Evolutionary conservation across 1,284 basidiomycete species (phyloP).

Genomic region (Pseudozyma pruni): DNA sequence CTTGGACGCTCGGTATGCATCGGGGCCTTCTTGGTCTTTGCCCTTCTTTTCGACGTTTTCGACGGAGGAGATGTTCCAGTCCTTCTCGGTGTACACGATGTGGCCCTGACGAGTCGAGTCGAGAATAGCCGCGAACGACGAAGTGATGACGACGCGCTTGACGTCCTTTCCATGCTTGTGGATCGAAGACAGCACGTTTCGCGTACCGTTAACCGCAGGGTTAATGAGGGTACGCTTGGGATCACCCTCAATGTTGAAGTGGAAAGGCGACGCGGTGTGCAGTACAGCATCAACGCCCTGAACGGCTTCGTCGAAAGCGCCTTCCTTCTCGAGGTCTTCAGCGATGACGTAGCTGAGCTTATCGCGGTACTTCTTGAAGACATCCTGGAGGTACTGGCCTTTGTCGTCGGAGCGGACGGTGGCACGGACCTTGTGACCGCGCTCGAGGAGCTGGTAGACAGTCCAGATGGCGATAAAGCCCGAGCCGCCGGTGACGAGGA

Average conservation of each 20-base stretch:
- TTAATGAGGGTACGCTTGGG: conserved; percentile 70
- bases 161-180: conserved; percentile 72
- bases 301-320: conserved; percentile 78
- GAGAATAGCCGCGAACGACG: conserved; percentile 73
- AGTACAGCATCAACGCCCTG: conserved; percentile 75
- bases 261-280: conserved; percentile 74
- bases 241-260: conserved; percentile 56
- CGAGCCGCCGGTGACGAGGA: conserved; percentile 70
- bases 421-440: conserved; percentile 71
- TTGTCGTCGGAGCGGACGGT: conserved; percentile 73
- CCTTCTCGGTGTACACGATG: conserved; percentile 67
- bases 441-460: conserved; percentile 70
- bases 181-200: conserved; percentile 73
- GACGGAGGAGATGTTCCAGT: conserved; percentile 78
- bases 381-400: conserved; percentile 70
- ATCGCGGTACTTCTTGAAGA: conserved; percentile 71
- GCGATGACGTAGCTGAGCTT: conserved; percentile 73
- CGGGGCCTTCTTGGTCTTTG: conserved; percentile 67
- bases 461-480: conserved; percentile 69
- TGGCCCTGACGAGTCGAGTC: conserved; percentile 56
- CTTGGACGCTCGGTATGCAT: conserved; percentile 73
- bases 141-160: conserved; percentile 76
- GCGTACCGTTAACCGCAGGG: conserved; percentile 76
- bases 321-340: conserved; percentile 73
- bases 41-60: conserved; percentile 65